Base-by-base conservation (phyloP, 805 yeast genomes). In the Naumovozyma baii region DNA sequence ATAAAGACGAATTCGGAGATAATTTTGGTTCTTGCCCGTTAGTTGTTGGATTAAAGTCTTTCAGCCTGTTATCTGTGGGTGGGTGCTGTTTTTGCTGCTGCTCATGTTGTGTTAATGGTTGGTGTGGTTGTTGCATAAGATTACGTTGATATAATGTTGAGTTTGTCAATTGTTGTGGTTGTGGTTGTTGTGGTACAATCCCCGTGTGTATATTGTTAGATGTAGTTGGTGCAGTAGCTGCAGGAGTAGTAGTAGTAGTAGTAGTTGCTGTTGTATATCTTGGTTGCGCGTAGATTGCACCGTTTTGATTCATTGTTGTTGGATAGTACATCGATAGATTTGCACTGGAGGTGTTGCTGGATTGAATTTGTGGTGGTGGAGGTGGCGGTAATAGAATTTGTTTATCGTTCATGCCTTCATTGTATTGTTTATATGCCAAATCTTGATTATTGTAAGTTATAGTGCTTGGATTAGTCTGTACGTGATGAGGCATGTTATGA, bases 41-140 rank as follows among this genome's bases (percentile, higher is more conserved):
- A n/a, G n/a, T n/a, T n/a, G n/a, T n/a, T n/a, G n/a, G n/a, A n/a
- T n/a, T n/a, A n/a, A n/a, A n/a, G n/a, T n/a, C n/a, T n/a, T n/a
- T n/a, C n/a, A n/a, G n/a, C n/a, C n/a, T n/a, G n/a, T n/a, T 13
- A 31, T 31, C 18, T 31, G 36, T 7, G 36, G 36, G 30, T 34
- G 20, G 29, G 25, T 34, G 3, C 36, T 30, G 30, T 22, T 34
- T 5, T 13, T 30, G 17, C 20, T 22, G 17, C 16, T 34, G 13
- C 36, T 30, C 4, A 34, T 17, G 30, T 34, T 34, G 10, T 18
- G 30, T 13, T 34, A n/a, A n/a, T n/a, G n/a, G n/a, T n/a, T n/a
- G n/a, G 26, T 22, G 7, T 22, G 10, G 10, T 22, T 7, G 26
- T 10, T 22, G 26, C 7, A 22, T 22, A 10, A 22, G 26, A 22